Percentiles rank a stretch among this genome's conserved stretches.
phyloP scores from a whole-genome alignment of 352 stramenopile species.

The Phytophthora sp. region DNA sequence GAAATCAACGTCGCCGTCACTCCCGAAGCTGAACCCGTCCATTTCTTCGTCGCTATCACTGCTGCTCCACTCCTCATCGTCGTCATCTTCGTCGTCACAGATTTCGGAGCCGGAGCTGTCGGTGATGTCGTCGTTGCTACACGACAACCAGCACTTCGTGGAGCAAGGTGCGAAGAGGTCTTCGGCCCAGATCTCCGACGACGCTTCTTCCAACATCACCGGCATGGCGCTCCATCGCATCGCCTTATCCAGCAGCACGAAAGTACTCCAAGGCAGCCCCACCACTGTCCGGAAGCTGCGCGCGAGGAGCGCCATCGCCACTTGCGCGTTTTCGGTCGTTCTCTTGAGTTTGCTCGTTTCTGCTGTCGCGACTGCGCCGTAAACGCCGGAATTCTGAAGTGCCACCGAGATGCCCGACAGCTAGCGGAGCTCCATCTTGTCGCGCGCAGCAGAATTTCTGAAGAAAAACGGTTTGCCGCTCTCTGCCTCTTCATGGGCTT shows the following conservation, averaged over 20 bases:
- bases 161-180: constrained; percentile 26
- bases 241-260: constrained; percentile 17
- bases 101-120: constrained; percentile 32
- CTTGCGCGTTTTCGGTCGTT: constrained; percentile 24
- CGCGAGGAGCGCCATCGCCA: constrained; percentile 30
- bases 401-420: neutral
- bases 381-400: constrained; percentile 22
- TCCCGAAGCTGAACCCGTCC: constrained; percentile 20
- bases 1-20: constrained; percentile 12
- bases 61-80: constrained; percentile 21
- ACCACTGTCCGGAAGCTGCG: constrained; percentile 19
- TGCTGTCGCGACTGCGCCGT: constrained; percentile 4
- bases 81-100: constrained; percentile 19
- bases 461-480: constrained; percentile 16
- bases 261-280: constrained; percentile 17
- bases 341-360: constrained; percentile 11
- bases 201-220: neutral
- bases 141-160: constrained; percentile 8
- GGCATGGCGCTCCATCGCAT: constrained; percentile 17
- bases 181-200: constrained; percentile 23
- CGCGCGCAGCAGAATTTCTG: constrained; percentile 10
- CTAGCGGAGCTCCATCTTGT: constrained; percentile 1
- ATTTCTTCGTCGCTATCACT: constrained; percentile 25
- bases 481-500: constrained; percentile 20
- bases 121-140: constrained; percentile 11